Conservation (phyloP, 2,329 filamentous ascomycete species). For the Microsporum ferrugineum region DNA sequence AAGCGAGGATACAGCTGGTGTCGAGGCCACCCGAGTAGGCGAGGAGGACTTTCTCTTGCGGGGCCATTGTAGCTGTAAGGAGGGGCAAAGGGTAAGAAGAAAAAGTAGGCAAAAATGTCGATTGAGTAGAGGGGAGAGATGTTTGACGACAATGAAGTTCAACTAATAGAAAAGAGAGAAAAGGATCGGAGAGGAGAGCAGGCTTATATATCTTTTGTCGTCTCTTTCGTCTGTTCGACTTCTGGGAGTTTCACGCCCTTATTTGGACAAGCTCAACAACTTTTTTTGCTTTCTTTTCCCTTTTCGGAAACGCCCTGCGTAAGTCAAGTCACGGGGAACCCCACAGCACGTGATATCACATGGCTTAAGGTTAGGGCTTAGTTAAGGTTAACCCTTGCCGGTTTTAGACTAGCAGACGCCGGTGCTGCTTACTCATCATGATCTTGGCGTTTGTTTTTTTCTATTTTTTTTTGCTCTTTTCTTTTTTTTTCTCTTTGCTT, state of each 20-base stretch:
- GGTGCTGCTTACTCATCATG: too few relatives aligned
- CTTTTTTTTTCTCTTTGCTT: not conserved
- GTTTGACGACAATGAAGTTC: not conserved
- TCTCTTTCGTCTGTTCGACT: too few relatives aligned
- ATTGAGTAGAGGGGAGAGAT: not conserved
- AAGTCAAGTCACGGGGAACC: not conserved
- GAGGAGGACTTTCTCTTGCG: conserved; percentile 23
- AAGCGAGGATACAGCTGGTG: conserved; percentile 45
- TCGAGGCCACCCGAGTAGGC: conserved; percentile 44
- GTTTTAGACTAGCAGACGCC: not conserved
- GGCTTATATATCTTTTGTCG: not conserved
- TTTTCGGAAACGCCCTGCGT: not conserved
- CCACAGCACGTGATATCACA: not conserved
- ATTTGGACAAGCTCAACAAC: not conserved
- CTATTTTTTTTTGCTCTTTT: not conserved
- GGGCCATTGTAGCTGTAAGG: conserved; percentile 8
- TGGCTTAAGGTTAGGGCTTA: not conserved
- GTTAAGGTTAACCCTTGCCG: not conserved
- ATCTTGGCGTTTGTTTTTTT: not conserved
- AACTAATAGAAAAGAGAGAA: not conserved
- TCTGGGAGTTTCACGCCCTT: not conserved
- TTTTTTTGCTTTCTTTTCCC: not conserved
- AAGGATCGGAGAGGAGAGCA: not conserved
- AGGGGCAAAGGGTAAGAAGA: not conserved
- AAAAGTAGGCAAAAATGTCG: not conserved